Evolutionary conservation across 345 rosid species (phyloP), one percentile per base, ranked within the genome.

Genomic region (Heritiera littoralis): DNA sequence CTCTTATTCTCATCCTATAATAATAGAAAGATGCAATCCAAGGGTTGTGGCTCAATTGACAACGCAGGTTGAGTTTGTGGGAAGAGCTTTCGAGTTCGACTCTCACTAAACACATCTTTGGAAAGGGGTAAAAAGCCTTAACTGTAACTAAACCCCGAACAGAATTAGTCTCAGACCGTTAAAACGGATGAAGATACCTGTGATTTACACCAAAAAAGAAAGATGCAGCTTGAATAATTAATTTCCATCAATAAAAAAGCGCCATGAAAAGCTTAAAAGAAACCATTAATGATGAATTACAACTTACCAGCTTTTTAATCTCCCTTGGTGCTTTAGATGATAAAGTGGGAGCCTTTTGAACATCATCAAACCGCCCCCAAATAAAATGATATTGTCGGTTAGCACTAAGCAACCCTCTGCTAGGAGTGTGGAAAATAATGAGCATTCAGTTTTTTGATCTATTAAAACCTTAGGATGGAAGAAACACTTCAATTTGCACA

Each of bases 1-100:
- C 97, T 96, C 85, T 92, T 96, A 80, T 82, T 92, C 60, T 96
- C 98, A 69, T 96, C 97, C 99, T 96, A 90, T 81, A 90, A 74
- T 61, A 77, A 52, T 51, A 77, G 35, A 66, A 46, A 61, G 10
- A 46, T 17, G 23, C 40, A 59, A n/a, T n/a, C n/a, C n/a, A n/a
- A n/a, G n/a, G n/a, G n/a, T n/a, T n/a, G n/a, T n/a, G n/a, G n/a
- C n/a, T n/a, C n/a, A n/a, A n/a, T n/a, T n/a, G n/a, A n/a, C n/a
- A n/a, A n/a, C n/a, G n/a, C n/a, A n/a, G n/a, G n/a, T n/a, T n/a
- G n/a, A n/a, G n/a, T n/a, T n/a, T n/a, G n/a, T n/a, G n/a, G n/a
- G n/a, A n/a, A n/a, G n/a, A n/a, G n/a, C n/a, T n/a, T n/a, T n/a
- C n/a, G n/a, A n/a, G n/a, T n/a, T n/a, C n/a, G n/a, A n/a, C n/a